Base-by-base conservation (phyloP, 2,329 filamentous ascomycete species). In the Zymoseptoria tritici region DNA sequence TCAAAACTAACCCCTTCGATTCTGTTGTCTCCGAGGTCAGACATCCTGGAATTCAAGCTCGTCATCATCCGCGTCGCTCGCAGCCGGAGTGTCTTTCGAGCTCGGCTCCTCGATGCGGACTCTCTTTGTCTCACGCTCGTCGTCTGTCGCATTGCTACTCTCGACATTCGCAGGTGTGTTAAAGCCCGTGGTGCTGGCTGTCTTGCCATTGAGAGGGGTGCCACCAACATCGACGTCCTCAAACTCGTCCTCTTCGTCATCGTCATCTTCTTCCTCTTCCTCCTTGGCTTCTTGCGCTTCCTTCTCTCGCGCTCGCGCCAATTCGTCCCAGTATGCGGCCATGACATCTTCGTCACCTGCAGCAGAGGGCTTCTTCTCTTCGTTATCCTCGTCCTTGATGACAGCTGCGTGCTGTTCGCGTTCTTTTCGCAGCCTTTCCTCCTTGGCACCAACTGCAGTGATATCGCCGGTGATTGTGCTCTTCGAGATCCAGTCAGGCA, bases 261-360 rank as follows among this genome's bases (percentile, higher is more conserved):
- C 78, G 19, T 78, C 78, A 21, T 79, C 77, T 50, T 78, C 78
- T n/a, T 79, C 81, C 26, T 83, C 78, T 50, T 80, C 76, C 16
- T 79, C 76, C 19, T 76, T 74, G 6, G 73, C 70, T 56, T 75
- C 70, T 51, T 73, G 70, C 13, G 73, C 73, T 52, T 75, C 68
- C 52, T 75, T 70, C 55, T 71, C 79, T 71, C 87, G 82, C 62
- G 85, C 83, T 4, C 80, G 81, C 66, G 85, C 85, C 19, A 91
- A 78, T 60, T 82, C 82, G 46, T 83, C 83, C 71, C 89, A 91
- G 59, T 88, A 84, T 57, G 84, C 83, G 58, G 87, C 85, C 62
- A 91, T 82, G 50, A 82, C 78, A 29, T 80, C 78, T 61, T 84
- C 79, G 22, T 80, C 81, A 59, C 78, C 77, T n/a, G 54, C 64